These are phyloP conservation scores for Dothistroma septosporum DNA, from an alignment of 2,329 filamentous ascomycete genomes.

Conservation along the genomic window DNA sequence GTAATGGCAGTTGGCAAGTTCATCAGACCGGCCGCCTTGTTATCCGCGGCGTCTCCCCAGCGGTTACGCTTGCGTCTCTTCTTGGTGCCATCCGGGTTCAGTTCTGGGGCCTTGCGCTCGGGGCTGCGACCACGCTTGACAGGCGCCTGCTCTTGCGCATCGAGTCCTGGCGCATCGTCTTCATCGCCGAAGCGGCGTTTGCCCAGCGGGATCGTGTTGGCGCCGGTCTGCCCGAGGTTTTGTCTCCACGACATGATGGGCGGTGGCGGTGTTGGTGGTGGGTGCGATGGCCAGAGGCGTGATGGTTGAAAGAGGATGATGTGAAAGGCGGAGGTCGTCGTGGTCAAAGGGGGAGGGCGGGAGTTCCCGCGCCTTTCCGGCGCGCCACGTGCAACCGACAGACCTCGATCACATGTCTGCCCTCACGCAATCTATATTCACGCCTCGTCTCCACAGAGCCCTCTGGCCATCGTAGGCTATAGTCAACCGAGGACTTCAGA, in stretches of 20 bases:
- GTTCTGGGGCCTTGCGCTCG: conserved; percentile 37
- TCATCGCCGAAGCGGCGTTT: conserved; percentile 75
- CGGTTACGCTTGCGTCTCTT: conserved; percentile 97
- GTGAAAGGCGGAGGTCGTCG: background rate
- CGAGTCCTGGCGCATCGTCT: conserved; percentile 42
- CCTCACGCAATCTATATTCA: no score
- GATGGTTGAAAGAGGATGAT: background rate
- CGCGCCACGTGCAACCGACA: no score
- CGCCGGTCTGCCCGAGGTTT: conserved; percentile 82
- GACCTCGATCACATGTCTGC: no score
- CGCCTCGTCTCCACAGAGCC: no score
- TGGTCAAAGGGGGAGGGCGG: no score
- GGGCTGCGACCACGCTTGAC: conserved; percentile 90
- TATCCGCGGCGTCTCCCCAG: conserved; percentile 96
- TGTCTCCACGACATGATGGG: conserved; percentile 59
- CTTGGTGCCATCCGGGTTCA: conserved; percentile 66
- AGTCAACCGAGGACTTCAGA: no score
- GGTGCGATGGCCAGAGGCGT: background rate
- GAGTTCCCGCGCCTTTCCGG: no score
- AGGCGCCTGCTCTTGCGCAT: conserved; percentile 38
- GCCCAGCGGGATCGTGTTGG: conserved; percentile 94
- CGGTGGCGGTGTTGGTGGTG: conserved; percentile 7
- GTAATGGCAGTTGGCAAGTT: conserved; percentile 93
- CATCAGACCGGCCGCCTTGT: conserved; percentile 98
- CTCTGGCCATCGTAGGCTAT: no score